Evolutionary conservation across 352 stramenopile genomes (phyloP).

Genomic region (Phytophthora fragariae): DNA sequence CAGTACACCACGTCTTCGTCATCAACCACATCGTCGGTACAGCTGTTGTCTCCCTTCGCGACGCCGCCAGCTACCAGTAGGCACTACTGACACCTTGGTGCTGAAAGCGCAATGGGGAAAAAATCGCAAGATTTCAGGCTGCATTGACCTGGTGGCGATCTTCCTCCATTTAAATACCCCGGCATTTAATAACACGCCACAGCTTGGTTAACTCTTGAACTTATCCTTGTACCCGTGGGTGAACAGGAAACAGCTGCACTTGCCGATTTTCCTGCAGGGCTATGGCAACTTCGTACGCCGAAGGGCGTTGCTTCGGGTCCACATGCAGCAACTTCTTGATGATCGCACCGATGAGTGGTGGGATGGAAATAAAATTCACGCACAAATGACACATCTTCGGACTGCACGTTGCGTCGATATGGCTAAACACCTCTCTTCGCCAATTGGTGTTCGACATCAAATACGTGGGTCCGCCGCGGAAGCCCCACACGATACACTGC

Average conservation of each 20-base stretch:
- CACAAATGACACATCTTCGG: slow-evolving; percentile 70
- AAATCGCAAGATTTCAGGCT: background rate
- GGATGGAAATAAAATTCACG: slow-evolving; percentile 83
- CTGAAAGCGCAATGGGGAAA: background rate
- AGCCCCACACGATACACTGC: slow-evolving; percentile 85
- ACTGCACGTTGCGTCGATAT: slow-evolving; percentile 76
- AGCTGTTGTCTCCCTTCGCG: slow-evolving; percentile 26
- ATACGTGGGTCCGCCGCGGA: slow-evolving; percentile 73
- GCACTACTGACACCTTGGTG: slow-evolving; percentile 10
- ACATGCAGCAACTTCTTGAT: slow-evolving; percentile 83
- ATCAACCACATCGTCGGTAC: slow-evolving; percentile 27
- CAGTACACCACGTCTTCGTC: slow-evolving; percentile 37
- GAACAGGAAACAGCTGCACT: slow-evolving; percentile 59
- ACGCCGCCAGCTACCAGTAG: slow-evolving; percentile 14
- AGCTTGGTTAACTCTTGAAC: background rate
- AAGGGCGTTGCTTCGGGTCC: slow-evolving; percentile 69
- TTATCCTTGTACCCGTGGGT: slow-evolving; percentile 32
- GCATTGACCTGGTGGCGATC: background rate
- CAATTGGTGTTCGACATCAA: slow-evolving; percentile 66
- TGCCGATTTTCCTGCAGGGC: slow-evolving; percentile 72
- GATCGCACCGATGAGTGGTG: slow-evolving; percentile 73
- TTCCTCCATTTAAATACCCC: background rate
- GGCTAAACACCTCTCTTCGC: slow-evolving; percentile 75
- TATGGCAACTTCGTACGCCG: slow-evolving; percentile 77
- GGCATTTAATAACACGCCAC: background rate